phyloP scores from a whole-genome alignment of 805 yeast genomes.

The Kodamaea fukazawae region DNA sequence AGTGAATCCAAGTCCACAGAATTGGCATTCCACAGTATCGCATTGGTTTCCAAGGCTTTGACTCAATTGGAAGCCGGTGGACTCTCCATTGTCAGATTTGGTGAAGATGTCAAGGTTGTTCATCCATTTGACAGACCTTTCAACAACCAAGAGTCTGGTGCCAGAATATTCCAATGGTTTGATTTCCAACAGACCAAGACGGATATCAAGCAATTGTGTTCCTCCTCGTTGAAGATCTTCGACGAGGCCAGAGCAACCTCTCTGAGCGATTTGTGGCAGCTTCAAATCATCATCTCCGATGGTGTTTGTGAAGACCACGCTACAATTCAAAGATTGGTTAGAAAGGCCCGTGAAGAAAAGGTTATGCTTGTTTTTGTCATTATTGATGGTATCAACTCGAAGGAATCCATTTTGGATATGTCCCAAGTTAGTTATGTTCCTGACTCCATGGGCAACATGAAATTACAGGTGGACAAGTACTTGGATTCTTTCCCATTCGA shows the following conservation, averaged over 20 bases:
- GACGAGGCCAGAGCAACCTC: constrained; percentile 50
- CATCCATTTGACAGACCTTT: constrained; percentile 90
- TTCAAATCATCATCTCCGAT: constrained; percentile 89
- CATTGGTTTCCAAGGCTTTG: constrained; percentile 88
- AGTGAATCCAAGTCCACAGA: constrained; percentile 87
- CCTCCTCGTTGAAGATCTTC: constrained; percentile 70
- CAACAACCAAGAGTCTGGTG: constrained; percentile 72
- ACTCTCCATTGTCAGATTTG: constrained; percentile 84
- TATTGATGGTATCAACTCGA: constrained; percentile 82
- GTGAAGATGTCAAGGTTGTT: constrained; percentile 76
- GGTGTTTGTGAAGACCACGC: constrained; percentile 97
- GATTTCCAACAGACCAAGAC: constrained; percentile 87
- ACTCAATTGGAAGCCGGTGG: constrained; percentile 95
- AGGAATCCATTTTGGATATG: constrained; percentile 91
- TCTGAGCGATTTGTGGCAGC: constrained; percentile 78
- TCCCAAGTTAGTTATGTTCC: constrained; percentile 83
- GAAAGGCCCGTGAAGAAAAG: constrained; percentile 87
- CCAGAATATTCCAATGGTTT: constrained; percentile 80
- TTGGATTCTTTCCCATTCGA: constrained; percentile 96
- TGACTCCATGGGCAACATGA: constrained; percentile 65
- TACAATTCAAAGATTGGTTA: constrained; percentile 74
- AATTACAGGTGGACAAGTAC: constrained; percentile 75
- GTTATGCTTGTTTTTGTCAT: constrained; percentile 94
- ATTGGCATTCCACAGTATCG: constrained; percentile 90
- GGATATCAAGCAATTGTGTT: constrained; percentile 72